Base-by-base conservation (phyloP, 345 rosid species). In the Lepidium africanum region DNA sequence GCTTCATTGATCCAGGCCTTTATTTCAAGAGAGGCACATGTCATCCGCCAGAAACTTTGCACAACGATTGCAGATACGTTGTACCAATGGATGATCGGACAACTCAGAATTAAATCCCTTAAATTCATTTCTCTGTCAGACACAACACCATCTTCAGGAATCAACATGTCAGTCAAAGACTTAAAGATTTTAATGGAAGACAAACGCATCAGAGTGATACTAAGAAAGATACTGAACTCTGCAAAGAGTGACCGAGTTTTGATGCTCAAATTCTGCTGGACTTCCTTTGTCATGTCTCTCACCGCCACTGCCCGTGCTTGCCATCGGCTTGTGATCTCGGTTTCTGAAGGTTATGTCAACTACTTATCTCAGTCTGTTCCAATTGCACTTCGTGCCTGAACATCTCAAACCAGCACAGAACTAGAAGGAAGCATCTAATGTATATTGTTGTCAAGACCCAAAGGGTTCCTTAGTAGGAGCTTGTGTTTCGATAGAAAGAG, bases 141-240 rank as follows among this genome's bases (percentile, higher is more conserved):
- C 58, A 43, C 52, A 50, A 15, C 52, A 37, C 27, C 79, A 75
- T 77, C 85, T 42, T 72, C 88, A 56, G 53, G 77, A 74, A 56
- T 67, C 53, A 74, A 83, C 32, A 35, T 65, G 36, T 48, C 87
- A 48, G 32, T 53, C 13, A 16, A 80, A 66, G 87, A 86, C 59
- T 84, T 79, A 36, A 64, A 74, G 61, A 63, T 70, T 56, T 68
- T 92, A 23, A 46, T 86, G 35, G 71, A 67, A 27, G 97, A 90
- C 78, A 81, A 87, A 69, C 87, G 96, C 43, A 79, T 92, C 32
- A 90, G 78, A 78, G 84, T 92, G 47, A 86, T 87, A 50, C 77
- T 81, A 47, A 71, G 65, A 19, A 90, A 81, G 78, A 80, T 83
- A 65, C n/a, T 90, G 13, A 69, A 73, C 46, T 81, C 93, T 36